Conservation (phyloP, 2,329 filamentous ascomycete genomes). For the Colletotrichum tamarilloi region DNA sequence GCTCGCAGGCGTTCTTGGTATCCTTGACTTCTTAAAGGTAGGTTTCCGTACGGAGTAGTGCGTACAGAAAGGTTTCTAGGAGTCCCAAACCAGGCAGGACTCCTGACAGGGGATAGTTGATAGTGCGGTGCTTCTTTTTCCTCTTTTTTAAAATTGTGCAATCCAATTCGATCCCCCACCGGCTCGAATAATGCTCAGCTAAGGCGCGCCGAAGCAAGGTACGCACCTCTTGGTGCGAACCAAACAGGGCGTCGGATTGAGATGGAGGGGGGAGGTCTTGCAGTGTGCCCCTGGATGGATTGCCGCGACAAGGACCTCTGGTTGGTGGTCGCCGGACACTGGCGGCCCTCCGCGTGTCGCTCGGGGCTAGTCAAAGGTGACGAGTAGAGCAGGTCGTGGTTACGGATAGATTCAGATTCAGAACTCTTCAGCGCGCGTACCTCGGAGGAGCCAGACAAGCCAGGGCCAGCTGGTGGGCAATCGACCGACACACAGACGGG, state of each 20-base stretch:
- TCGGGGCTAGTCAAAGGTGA: background rate
- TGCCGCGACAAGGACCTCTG: background rate
- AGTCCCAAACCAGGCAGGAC: slow-evolving; percentile 1
- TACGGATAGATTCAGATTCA: slow-evolving; percentile 3
- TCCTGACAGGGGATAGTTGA: slow-evolving; percentile 31
- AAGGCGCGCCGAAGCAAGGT: slow-evolving; percentile 23
- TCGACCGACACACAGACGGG: slow-evolving; percentile 17
- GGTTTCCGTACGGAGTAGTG: background rate
- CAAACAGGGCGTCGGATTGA: slow-evolving; percentile 30
- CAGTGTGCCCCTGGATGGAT: slow-evolving; percentile 13
- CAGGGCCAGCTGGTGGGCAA: background rate
- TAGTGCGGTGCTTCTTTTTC: slow-evolving; percentile 26
- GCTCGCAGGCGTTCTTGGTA: background rate
- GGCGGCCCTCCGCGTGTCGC: slow-evolving; percentile 1
- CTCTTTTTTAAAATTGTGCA: slow-evolving; percentile 28
- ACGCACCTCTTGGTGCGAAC: slow-evolving; percentile 10
- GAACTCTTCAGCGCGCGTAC: slow-evolving; percentile 11
- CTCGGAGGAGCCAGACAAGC: background rate
- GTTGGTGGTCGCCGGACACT: background rate
- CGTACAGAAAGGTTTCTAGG: background rate
- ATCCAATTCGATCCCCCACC: slow-evolving; percentile 28
- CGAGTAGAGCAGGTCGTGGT: background rate
- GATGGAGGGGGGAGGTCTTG: slow-evolving; percentile 11
- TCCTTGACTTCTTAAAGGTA: background rate
- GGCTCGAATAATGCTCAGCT: slow-evolving; percentile 15